Evolutionary conservation across 2,329 filamentous ascomycete species (phyloP).

Genomic region (Hypoxylon sp.): DNA sequence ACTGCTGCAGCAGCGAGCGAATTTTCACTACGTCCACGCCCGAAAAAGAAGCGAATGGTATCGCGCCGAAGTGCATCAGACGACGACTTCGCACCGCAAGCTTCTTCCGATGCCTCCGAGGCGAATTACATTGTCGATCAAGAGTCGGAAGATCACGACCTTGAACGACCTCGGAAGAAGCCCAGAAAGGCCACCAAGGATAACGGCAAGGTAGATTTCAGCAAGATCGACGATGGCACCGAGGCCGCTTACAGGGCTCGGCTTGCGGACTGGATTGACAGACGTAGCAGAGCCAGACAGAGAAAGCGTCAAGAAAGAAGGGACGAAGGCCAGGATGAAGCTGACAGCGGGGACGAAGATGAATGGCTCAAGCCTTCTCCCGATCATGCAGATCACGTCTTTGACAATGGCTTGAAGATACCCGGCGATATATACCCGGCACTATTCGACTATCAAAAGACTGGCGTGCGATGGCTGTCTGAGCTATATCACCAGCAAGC

Average conservation of each 20-base stretch:
- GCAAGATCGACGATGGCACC: conserved; percentile 86
- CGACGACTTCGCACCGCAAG: conserved; percentile 61
- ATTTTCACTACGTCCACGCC: conserved; percentile 68
- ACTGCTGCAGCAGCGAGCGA: conserved; percentile 60
- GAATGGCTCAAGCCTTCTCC: conserved; percentile 92
- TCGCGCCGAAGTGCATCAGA: conserved; percentile 55
- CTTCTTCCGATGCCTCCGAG: conserved; percentile 46
- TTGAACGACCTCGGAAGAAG: conserved; percentile 57
- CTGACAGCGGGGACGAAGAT: conserved; percentile 56
- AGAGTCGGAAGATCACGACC: conserved; percentile 56
- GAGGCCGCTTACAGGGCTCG: conserved; percentile 83
- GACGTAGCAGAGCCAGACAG: conserved; percentile 70
- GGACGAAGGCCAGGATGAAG: conserved; percentile 56
- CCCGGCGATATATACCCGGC: conserved; percentile 94
- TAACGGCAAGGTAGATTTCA: conserved; percentile 62
- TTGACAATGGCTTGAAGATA: conserved; percentile 81
- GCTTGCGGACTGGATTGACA: conserved; percentile 78
- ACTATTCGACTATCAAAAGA: conserved; percentile 97
- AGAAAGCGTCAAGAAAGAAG: conserved; percentile 52
- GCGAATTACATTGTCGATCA: conserved; percentile 52
- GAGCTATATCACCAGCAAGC: conserved; percentile 91
- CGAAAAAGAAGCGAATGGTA: conserved; percentile 67
- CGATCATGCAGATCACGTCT: conserved; percentile 78
- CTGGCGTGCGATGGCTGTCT: conserved; percentile 94
- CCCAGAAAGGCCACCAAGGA: conserved; percentile 57